Conservation (phyloP, 495 filamentous ascomycete species). For the Neurospora terricola region DNA sequence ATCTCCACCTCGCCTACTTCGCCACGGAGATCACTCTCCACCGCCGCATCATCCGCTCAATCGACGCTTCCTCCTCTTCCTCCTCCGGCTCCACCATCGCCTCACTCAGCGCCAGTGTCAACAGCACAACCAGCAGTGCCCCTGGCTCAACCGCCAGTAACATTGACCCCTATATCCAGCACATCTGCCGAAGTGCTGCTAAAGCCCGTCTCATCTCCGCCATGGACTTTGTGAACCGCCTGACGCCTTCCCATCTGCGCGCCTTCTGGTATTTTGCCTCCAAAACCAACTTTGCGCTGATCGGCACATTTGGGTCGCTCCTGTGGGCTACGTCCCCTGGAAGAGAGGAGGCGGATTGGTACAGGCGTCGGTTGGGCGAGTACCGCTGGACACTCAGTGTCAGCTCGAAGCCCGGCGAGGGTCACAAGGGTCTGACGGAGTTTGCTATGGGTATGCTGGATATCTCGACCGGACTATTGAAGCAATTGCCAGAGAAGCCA, state of each 20-base stretch:
- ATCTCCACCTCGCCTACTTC: slow-evolving; percentile 75
- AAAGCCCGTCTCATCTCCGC: slow-evolving; percentile 68
- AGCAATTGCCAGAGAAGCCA: slow-evolving; percentile 48
- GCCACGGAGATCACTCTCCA: slow-evolving; percentile 80
- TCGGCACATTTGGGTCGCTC: slow-evolving; percentile 70
- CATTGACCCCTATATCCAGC: slow-evolving; percentile 64
- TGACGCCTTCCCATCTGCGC: slow-evolving; percentile 60
- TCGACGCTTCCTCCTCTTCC: slow-evolving; percentile 35
- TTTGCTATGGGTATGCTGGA: slow-evolving; percentile 69
- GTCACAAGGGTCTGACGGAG: slow-evolving; percentile 49
- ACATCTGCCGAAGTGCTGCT: slow-evolving; percentile 90
- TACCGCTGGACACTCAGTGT: slow-evolving; percentile 92
- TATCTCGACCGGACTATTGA: slow-evolving; percentile 45
- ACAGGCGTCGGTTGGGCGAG: slow-evolving; percentile 72
- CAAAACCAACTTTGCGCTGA: slow-evolving; percentile 70
- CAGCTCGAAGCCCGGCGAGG: slow-evolving; percentile 64
- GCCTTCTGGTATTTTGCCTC: slow-evolving; percentile 78
- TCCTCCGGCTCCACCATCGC: slow-evolving; percentile 6
- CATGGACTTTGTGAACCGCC: slow-evolving; percentile 69
- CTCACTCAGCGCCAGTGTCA: not conserved
- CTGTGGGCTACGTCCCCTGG: slow-evolving; percentile 81
- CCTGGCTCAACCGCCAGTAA: slow-evolving; percentile 6
- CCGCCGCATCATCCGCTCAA: slow-evolving; percentile 66
- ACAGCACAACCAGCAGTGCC: slow-evolving; percentile 3
- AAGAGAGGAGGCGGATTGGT: slow-evolving; percentile 92